A percentile compares a stretch with the other conserved stretches of the same genome.
phyloP scores from a whole-genome alignment of 768 basidiomycete species.

The Termitomyces sp. region DNA sequence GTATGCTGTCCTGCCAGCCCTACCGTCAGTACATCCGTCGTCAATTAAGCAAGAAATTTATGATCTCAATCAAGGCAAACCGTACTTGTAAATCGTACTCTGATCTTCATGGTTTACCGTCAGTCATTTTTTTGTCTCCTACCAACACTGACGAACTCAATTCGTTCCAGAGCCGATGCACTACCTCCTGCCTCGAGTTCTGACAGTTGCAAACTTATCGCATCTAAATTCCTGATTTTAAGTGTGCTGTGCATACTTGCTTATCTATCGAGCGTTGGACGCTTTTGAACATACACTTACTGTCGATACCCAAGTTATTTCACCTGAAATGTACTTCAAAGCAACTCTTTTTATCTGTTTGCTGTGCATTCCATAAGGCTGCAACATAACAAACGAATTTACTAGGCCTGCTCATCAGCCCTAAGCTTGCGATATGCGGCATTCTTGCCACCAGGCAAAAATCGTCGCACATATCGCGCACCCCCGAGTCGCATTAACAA shows the following conservation, averaged over 20 bases:
- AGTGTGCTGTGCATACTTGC: conserved; percentile 4
- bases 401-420: conserved; percentile 44
- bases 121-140: conserved; percentile 22
- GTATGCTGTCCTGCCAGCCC: conserved; percentile 77
- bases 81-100: conserved; percentile 71
- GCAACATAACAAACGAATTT: conserved; percentile 16
- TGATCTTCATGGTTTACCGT: conserved; percentile 63
- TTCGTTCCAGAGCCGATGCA: conserved; percentile 34
- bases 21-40: conserved; percentile 33
- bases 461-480: conserved; percentile 37
- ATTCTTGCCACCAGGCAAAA: conserved; percentile 31
- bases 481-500: conserved; percentile 54
- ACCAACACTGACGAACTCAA: background rate
- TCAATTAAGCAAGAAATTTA: background rate
- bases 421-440: conserved; percentile 43
- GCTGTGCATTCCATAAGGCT: background rate
- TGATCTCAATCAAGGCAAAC: conserved; percentile 32
- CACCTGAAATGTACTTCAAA: background rate
- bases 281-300: background rate
- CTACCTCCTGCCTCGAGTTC: conserved; percentile 14
- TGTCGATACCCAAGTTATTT: background rate
- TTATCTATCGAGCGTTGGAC: background rate
- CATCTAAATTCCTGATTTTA: background rate
- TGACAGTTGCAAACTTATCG: background rate
- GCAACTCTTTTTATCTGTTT: background rate